These are phyloP conservation scores for Geoglossum cookeanum DNA, from an alignment of 2,329 filamentous ascomycete species.

Conservation along the genomic window DNA sequence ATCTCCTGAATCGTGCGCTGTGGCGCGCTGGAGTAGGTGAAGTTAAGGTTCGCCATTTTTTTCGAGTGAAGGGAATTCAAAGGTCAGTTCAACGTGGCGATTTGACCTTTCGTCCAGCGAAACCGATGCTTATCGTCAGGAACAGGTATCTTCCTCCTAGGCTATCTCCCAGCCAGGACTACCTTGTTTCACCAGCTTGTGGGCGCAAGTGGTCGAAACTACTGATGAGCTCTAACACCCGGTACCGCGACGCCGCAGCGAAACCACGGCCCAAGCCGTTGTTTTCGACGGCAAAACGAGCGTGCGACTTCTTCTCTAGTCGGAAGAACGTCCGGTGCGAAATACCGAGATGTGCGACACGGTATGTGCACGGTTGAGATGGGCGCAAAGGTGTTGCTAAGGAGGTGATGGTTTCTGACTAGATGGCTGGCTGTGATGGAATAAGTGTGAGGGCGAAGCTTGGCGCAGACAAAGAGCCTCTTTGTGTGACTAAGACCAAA, in stretches of 20 bases:
- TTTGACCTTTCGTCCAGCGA: conserved; percentile 1
- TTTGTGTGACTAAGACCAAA: not conserved
- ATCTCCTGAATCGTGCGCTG: conserved; percentile 97
- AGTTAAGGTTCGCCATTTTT: conserved; percentile 82
- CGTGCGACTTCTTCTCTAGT: conserved; percentile 13
- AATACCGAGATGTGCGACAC: conserved; percentile 24
- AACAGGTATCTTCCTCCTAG: conserved; percentile 8
- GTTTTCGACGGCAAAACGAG: not conserved
- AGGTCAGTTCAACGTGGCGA: not conserved
- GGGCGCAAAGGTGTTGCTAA: conserved; percentile 13
- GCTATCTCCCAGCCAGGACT: conserved; percentile 15
- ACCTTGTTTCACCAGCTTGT: not conserved
- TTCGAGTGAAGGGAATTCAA: conserved; percentile 15
- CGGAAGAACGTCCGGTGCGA: conserved; percentile 15
- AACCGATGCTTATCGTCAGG: not conserved
- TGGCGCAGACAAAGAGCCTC: not conserved
- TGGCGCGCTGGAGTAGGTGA: conserved; percentile 81
- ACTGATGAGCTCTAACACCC: conserved; percentile 17
- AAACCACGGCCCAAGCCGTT: conserved; percentile 1
- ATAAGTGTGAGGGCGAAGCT: not conserved
- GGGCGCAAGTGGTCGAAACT: not conserved
- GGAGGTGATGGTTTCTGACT: not conserved
- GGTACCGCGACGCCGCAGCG: conserved; percentile 13
- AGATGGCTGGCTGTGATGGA: not conserved
- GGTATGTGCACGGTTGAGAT: conserved; percentile 21